Base-by-base conservation (phyloP, 2,329 filamentous ascomycete species). In the Trichoderma aggressivum region DNA sequence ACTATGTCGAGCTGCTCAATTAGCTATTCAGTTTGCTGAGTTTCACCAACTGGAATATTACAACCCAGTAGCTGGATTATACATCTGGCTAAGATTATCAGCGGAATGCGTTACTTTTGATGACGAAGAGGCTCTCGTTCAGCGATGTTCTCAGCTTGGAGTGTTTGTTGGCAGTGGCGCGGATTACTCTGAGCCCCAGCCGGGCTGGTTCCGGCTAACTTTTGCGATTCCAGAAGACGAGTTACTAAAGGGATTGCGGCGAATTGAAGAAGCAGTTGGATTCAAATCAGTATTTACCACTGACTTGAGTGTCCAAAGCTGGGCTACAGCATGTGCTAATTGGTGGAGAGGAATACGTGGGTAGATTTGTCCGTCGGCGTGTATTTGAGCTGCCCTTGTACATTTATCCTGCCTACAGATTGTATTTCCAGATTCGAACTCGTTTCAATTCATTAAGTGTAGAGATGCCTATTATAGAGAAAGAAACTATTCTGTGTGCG, bases 141-240 rank as follows among this genome's bases (percentile, higher is more conserved):
- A 32, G 3, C 12, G 18, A 24, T 71, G 70, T 36, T 47, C 63
- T 10, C 28, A 55, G 26, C 11, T 12, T 21, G 63, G 70, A 8
- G 63, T 60, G 26, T 61, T 56, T 16, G 34, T 71, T 21, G 70
- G 70, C 18, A 68, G 70, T 36, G 70, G 70, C 6, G 63, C 70
- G 18, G 70, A 71, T 53, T 71, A 71, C 50, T 5, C 55, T 4
- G 70, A 71, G 21, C 63, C 30, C 8, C 70, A 68, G 39, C 53
- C 70, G 6, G 70, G 70, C 11, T 71, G 62, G 70, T 71, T 71
- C 58, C 62, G 70, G 30, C 56, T 71, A 11, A 68, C 63, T 3
- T 71, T 71, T 56, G 50, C 70, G 3, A 28, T 71, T 18, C 70
- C 63, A 10, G 62, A 71, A 28, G 21, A 61, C 21, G 32, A 61